A percentile compares a stretch with the other conserved stretches of the same genome.
Evolutionary conservation across 768 basidiomycete species (phyloP).

Genomic region (Russula compacta): DNA sequence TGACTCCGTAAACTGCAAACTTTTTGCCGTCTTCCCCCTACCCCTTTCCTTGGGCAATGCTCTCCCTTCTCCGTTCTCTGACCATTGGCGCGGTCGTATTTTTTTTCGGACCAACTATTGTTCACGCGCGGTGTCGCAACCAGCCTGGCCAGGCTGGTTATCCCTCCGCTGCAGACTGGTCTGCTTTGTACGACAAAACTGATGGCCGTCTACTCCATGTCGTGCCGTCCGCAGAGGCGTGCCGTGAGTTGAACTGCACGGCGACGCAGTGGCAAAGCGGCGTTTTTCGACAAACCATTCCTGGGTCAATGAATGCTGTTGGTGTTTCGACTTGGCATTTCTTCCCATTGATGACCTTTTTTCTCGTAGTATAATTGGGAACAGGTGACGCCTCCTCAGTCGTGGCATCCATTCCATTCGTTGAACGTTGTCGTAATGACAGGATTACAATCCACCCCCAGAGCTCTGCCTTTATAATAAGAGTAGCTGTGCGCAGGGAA

Average conservation of each 20-base stretch:
- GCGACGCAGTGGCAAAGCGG: constrained; percentile 13
- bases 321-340: not conserved
- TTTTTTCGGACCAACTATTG: not conserved
- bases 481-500: constrained; percentile 13
- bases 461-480: constrained; percentile 13
- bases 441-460: constrained; percentile 8
- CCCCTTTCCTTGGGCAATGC: not conserved
- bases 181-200: constrained; percentile 8
- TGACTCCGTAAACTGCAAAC: not conserved
- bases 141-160: constrained; percentile 16
- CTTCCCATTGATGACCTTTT: not conserved
- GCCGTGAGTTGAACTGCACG: constrained; percentile 8
- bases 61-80: not conserved
- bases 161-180: constrained; percentile 10
- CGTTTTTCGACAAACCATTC: constrained; percentile 12
- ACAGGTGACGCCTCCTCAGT: not conserved
- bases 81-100: not conserved
- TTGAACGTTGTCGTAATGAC: not conserved
- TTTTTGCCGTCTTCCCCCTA: not conserved
- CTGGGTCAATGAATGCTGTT: constrained; percentile 17
- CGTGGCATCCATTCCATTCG: not conserved
- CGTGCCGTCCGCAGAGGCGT: constrained; percentile 12
- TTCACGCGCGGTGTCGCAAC: constrained; percentile 13
- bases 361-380: constrained; percentile 16
- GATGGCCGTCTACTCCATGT: constrained; percentile 9